These are phyloP conservation scores for Clavariopsis aquatica DNA, from an alignment of 495 filamentous ascomycete genomes.

Conservation along the genomic window DNA sequence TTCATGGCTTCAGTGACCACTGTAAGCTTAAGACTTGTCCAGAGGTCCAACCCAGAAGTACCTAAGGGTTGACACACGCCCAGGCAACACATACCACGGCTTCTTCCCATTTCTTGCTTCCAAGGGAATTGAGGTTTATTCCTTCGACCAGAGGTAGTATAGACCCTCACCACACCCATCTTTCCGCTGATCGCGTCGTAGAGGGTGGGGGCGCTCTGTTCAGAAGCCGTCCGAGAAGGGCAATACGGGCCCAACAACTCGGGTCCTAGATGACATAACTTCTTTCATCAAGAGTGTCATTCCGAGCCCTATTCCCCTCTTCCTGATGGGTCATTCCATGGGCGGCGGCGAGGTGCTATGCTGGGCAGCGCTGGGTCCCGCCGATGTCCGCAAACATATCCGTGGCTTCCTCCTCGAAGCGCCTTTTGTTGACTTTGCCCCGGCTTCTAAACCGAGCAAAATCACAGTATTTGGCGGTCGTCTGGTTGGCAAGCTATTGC, in stretches of 20 bases:
- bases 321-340: constrained; percentile 87
- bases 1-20: constrained; percentile 91
- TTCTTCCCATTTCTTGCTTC: constrained; percentile 69
- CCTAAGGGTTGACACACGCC: constrained; percentile 12
- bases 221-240: constrained; percentile 57
- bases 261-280: constrained; percentile 74
- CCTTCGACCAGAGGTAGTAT: constrained; percentile 71
- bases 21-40: constrained; percentile 35
- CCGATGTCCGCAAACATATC: constrained; percentile 45
- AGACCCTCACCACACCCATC: constrained; percentile 53
- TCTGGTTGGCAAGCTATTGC: constrained; percentile 64
- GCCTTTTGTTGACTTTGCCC: constrained; percentile 70
- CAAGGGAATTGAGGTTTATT: constrained; percentile 70
- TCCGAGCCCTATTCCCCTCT: constrained; percentile 61
- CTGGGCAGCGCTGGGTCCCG: constrained; percentile 50
- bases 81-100: constrained; percentile 65
- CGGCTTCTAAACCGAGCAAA: constrained; percentile 57
- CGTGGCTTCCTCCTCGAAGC: constrained; percentile 67
- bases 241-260: constrained; percentile 67
- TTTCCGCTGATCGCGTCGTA: constrained; percentile 10
- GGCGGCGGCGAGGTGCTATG: constrained; percentile 72
- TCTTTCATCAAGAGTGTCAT: constrained; percentile 61
- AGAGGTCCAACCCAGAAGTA: background rate
- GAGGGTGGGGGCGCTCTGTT: constrained; percentile 60
- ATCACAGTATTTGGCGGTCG: constrained; percentile 62